Evolutionary conservation across 306 rosid genomes (phyloP), one percentile per base, ranked within the genome.

Genomic region (Cucurbita pepo): DNA sequence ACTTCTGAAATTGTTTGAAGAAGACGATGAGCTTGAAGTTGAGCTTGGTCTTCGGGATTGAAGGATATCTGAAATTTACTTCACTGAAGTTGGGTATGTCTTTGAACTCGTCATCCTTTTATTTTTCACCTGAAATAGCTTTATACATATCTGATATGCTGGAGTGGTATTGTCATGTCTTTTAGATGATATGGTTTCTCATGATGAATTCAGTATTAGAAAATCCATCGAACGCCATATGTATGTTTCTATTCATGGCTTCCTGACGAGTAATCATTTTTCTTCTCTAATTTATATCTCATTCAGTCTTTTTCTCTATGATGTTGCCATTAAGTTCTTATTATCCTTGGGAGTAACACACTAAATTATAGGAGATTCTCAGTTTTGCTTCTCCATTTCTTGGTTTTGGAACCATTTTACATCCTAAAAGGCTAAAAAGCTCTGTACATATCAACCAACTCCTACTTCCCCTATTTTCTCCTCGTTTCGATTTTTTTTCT

Each of bases 21-120:
- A 91, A 80, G 95, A 91, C 71, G 95, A 88, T 69, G 97, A 88
- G 47, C 85, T 91, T 56, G 97, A 91, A 83, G 71, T 91, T 70
- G 97, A 91, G 77, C 96, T 90, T 75, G 96, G 96, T 84, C 86
- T 90, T 45, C 85, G 90, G 72, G 91, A 86, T 37, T 85, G 81
- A 81, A 78, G 44, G 25, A 69, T 25, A 48, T 69, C 44, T 69
- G 57, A 69, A 69, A 50, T 69, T 69, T 48, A 69, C 58, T 30
- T 30, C 43, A 48, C 18, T 50, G 25, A 69, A 51, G 58, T 34
- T 50, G 21, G 73, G 73, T 69, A 69, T 48, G 57, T 69, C 73
- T 7, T 30, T 69, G 45, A 69, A 48, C 58, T 30, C 15, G 15
- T 30, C 44, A 22, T 50, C 14, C 44, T n/a, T 72, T 62, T n/a